phyloP scores from a whole-genome alignment of 2,329 filamentous ascomycete genomes.

The Cordyceps cicadae region DNA sequence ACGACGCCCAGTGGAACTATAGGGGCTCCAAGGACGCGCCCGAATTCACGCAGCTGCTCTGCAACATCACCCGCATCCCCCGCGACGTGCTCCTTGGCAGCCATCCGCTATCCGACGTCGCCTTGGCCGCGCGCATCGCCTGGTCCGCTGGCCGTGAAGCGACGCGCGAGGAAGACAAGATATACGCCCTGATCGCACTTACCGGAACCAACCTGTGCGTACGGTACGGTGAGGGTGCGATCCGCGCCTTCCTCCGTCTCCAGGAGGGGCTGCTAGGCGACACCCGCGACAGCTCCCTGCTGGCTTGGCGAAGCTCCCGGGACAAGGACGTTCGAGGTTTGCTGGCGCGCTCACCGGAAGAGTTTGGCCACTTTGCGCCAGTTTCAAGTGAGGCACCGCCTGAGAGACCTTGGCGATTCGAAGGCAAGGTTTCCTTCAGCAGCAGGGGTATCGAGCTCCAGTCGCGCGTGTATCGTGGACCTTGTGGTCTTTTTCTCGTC shows the following conservation, averaged over 20 bases:
- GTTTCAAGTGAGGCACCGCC: not conserved
- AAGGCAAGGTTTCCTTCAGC: constrained; percentile 7
- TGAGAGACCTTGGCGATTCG: constrained; percentile 2
- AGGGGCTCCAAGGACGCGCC: constrained; percentile 5
- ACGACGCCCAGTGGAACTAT: constrained; percentile 5
- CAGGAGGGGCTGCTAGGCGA: constrained; percentile 10
- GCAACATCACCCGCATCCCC: constrained; percentile 5
- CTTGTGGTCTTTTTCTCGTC: not conserved
- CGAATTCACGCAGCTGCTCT: not conserved
- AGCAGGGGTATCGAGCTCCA: constrained; percentile 7
- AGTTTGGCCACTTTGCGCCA: constrained; percentile 9
- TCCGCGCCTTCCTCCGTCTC: not conserved
- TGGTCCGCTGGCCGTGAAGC: not conserved
- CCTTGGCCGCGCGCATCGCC: constrained; percentile 5
- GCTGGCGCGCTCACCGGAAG: constrained; percentile 4
- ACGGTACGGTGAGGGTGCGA: constrained; percentile 7
- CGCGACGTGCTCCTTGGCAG: not conserved
- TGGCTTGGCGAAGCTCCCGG: constrained; percentile 5
- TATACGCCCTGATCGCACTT: constrained; percentile 3
- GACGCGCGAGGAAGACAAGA: constrained; percentile 5
- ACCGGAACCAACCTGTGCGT: not conserved
- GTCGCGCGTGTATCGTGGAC: not conserved
- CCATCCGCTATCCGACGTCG: not conserved
- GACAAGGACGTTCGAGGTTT: constrained; percentile 1
- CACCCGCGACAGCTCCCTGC: constrained; percentile 9